phyloP scores from a whole-genome alignment of 2,329 filamentous ascomycete species.

The Shiraia bambusicola region DNA sequence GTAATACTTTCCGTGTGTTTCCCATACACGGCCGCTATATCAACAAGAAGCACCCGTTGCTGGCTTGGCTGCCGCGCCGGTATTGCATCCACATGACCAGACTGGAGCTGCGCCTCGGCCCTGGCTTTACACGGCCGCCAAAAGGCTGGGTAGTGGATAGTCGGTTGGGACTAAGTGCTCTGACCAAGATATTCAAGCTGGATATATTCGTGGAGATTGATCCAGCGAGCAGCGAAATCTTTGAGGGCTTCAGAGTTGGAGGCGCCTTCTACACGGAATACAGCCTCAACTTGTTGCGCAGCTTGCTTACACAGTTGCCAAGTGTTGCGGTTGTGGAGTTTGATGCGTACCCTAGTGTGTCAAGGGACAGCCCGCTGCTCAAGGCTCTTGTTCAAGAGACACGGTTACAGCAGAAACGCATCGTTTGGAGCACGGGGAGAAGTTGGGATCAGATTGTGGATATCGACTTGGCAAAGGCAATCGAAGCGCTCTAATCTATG shows the following conservation, averaged over 20 bases:
- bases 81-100: conserved; percentile 63
- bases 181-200: conserved; percentile 59
- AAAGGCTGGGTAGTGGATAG: conserved; percentile 68
- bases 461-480: conserved; percentile 23
- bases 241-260: conserved; percentile 66
- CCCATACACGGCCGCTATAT: conserved; percentile 61
- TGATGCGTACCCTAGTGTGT: conserved; percentile 67
- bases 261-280: conserved; percentile 72
- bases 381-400: conserved; percentile 58
- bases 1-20: conserved; percentile 57
- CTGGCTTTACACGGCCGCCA: conserved; percentile 71
- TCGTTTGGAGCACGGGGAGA: conserved; percentile 68
- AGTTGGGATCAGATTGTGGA: conserved; percentile 58
- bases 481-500: no score
- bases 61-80: conserved; percentile 63
- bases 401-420: conserved; percentile 50
- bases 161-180: conserved; percentile 64
- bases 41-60: conserved; percentile 70
- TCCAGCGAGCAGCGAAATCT: conserved; percentile 63
- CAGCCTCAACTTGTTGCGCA: conserved; percentile 58
- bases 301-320: conserved; percentile 60
- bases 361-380: conserved; percentile 66
- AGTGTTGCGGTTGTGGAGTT: conserved; percentile 63
- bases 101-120: conserved; percentile 70
- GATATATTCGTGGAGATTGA: conserved; percentile 73